Percentiles rank a stretch among this genome's conserved stretches.
phyloP scores from a whole-genome alignment of 345 rosid genomes.

The Melastoma malabathricum region DNA sequence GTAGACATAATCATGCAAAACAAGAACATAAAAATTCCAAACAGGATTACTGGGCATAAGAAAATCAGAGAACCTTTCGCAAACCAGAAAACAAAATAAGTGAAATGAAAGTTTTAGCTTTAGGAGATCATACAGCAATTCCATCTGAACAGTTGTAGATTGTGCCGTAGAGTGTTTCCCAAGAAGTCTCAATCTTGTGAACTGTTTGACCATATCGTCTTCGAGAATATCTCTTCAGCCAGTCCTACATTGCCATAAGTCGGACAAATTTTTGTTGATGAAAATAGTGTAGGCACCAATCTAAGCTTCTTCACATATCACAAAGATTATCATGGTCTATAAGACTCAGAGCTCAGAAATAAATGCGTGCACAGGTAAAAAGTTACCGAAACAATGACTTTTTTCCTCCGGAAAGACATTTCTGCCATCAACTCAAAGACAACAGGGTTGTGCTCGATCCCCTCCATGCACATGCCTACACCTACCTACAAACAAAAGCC shows the following conservation, averaged over 20 bases:
- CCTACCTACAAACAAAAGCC: conserved; percentile 44
- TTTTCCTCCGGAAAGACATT: conserved; percentile 76
- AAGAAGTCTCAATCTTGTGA: conserved; percentile 44
- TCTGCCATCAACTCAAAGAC: conserved; percentile 89
- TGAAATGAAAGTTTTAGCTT: background rate
- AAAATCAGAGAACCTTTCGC: too few relatives aligned
- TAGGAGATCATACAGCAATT: conserved; percentile 47
- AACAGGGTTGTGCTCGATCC: conserved; percentile 90
- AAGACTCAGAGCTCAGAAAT: background rate
- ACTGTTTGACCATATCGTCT: conserved; percentile 77
- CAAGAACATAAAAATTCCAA: too few relatives aligned
- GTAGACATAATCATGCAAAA: too few relatives aligned
- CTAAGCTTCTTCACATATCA: background rate
- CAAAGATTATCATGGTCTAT: background rate
- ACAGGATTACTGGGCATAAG: too few relatives aligned
- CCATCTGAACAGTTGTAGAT: conserved; percentile 79
- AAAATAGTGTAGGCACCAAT: too few relatives aligned
- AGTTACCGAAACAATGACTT: conserved; percentile 57
- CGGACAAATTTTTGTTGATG: too few relatives aligned
- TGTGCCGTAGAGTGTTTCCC: conserved; percentile 73
- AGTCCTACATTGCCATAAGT: conserved; percentile 31
- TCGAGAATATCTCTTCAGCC: conserved; percentile 63
- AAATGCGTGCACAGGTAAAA: background rate
- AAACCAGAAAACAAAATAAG: too few relatives aligned
- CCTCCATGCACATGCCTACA: conserved; percentile 97